Percentiles rank a stretch among this genome's conserved stretches.
phyloP scores from a whole-genome alignment of 768 basidiomycete genomes.

The Amanita pallidorosea region DNA sequence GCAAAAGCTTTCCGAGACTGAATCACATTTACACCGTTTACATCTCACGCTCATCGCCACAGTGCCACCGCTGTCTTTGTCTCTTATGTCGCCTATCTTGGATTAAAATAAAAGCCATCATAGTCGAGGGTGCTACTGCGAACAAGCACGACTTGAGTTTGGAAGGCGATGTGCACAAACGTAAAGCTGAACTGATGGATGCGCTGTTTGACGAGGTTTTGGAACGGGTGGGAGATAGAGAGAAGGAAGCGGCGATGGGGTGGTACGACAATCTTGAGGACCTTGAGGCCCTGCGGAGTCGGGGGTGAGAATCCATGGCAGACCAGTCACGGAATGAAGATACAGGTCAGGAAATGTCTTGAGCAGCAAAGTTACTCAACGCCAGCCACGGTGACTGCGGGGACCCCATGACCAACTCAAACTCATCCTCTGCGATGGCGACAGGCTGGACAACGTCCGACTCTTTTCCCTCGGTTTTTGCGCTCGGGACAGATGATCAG shows the following conservation, averaged over 20 bases:
- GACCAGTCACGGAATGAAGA: no score
- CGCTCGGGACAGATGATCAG: slow-evolving; percentile 53
- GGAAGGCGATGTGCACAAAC: slow-evolving; percentile 10
- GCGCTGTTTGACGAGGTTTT: slow-evolving; percentile 55
- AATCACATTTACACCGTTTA: slow-evolving; percentile 37
- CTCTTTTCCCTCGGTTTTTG: slow-evolving; percentile 80
- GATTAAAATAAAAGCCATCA: slow-evolving; percentile 31
- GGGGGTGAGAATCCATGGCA: neutral
- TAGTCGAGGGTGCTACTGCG: slow-evolving; percentile 10
- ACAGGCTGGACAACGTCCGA: slow-evolving; percentile 55
- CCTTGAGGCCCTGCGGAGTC: neutral
- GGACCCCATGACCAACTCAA: slow-evolving; percentile 80
- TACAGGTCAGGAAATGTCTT: no score
- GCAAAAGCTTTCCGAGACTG: neutral
- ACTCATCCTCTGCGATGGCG: slow-evolving; percentile 78
- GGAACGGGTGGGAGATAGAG: slow-evolving; percentile 54
- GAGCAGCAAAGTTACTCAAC: no score
- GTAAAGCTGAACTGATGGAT: slow-evolving; percentile 37
- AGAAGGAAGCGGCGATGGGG: slow-evolving; percentile 53
- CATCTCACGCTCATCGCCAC: slow-evolving; percentile 55
- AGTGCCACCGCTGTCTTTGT: slow-evolving; percentile 49
- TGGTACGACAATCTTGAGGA: slow-evolving; percentile 43
- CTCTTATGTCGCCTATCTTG: slow-evolving; percentile 44
- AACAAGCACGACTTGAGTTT: neutral
- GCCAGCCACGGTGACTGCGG: no score